Conservation (phyloP, 495 filamentous ascomycete genomes). For the Apiosordaria backusii region DNA sequence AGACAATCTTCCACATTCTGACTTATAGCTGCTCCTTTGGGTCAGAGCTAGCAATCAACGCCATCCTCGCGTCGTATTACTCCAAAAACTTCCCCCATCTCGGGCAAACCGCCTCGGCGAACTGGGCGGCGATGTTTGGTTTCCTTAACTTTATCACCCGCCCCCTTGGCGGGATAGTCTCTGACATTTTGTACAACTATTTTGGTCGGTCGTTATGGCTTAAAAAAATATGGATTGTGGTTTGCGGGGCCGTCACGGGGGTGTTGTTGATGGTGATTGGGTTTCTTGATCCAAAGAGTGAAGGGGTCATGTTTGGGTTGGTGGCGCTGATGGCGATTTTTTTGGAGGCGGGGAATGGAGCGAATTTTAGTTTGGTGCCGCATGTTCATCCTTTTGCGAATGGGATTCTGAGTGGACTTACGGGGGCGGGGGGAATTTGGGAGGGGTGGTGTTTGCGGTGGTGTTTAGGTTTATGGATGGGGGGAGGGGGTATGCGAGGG, state of each 20-base stretch:
- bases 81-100: slow-evolving; percentile 67
- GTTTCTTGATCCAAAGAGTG: slow-evolving; percentile 52
- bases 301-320: slow-evolving; percentile 71
- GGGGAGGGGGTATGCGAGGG: slow-evolving; percentile 58
- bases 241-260: slow-evolving; percentile 60
- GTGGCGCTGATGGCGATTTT: slow-evolving; percentile 71
- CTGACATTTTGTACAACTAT: slow-evolving; percentile 63
- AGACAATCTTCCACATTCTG: slow-evolving; percentile 61
- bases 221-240: slow-evolving; percentile 69
- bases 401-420: slow-evolving; percentile 67
- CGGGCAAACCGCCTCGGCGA: slow-evolving; percentile 65
- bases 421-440: slow-evolving; percentile 79
- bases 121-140: slow-evolving; percentile 88
- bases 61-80: slow-evolving; percentile 77
- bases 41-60: slow-evolving; percentile 78
- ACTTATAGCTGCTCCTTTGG: slow-evolving; percentile 83
- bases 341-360: slow-evolving; percentile 77
- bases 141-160: slow-evolving; percentile 75
- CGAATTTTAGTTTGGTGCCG: slow-evolving; percentile 77
- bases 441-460: slow-evolving; percentile 78
- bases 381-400: slow-evolving; percentile 71
- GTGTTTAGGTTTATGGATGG: slow-evolving; percentile 69
- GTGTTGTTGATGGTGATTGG: slow-evolving; percentile 69
- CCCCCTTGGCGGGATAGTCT: slow-evolving; percentile 66
- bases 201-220: slow-evolving; percentile 58